Evolutionary conservation across 139 green algal species (phyloP).

Genomic region (Microglena sp.): DNA sequence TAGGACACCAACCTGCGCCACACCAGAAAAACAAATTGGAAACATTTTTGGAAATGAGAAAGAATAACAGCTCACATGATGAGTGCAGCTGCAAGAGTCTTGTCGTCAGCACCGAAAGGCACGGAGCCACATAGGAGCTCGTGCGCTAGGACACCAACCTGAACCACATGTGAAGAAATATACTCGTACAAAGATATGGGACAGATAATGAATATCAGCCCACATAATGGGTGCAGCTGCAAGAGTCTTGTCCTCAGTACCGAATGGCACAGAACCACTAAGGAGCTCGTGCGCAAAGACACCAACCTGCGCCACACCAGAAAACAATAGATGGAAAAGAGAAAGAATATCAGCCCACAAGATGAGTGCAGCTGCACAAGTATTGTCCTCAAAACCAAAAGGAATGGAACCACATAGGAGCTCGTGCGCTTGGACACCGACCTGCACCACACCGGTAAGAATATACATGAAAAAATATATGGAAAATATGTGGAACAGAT

Average conservation of each 20-base stretch:
- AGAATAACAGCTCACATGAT: slow-evolving; percentile 40
- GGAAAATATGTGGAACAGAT: too few relatives aligned
- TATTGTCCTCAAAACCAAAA: too few relatives aligned
- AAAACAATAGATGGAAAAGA: too few relatives aligned
- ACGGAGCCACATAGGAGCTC: slow-evolving; percentile 42
- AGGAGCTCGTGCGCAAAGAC: slow-evolving; percentile 48
- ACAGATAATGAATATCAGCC: slow-evolving; percentile 36
- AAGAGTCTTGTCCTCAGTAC: slow-evolving; percentile 32
- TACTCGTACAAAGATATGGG: neutral
- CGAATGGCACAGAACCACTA: slow-evolving; percentile 38
- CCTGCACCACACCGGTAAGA: too few relatives aligned
- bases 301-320: slow-evolving; percentile 26
- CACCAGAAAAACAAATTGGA: neutral
- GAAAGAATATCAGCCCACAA: too few relatives aligned
- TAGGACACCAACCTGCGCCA: slow-evolving; percentile 37
- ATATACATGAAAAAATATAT: too few relatives aligned
- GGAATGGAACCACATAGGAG: too few relatives aligned
- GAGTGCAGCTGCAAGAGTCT: slow-evolving; percentile 27
- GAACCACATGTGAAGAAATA: neutral
- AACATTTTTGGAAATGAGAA: too few relatives aligned
- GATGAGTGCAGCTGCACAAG: too few relatives aligned
- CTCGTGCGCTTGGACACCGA: too few relatives aligned
- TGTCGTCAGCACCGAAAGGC: slow-evolving; percentile 41
- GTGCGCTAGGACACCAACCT: slow-evolving; percentile 44
- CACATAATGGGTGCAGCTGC: slow-evolving; percentile 36